Conservation (phyloP, 768 basidiomycete species). For the Russula sp. region DNA sequence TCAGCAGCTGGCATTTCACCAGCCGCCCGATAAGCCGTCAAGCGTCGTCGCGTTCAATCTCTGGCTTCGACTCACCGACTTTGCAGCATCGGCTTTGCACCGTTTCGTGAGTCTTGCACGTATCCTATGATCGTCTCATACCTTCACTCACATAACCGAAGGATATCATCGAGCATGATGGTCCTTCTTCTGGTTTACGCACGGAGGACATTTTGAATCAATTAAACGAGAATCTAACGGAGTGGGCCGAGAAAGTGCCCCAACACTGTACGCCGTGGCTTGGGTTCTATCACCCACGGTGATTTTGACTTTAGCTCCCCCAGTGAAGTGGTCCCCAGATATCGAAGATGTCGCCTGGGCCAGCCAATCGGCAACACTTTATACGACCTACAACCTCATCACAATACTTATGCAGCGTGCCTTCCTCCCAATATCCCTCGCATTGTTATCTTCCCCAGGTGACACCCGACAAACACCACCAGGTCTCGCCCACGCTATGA, state of each 20-base stretch:
- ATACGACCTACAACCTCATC: conserved; percentile 45
- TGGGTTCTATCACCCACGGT: neutral
- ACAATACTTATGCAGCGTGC: conserved; percentile 74
- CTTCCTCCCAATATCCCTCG: conserved; percentile 45
- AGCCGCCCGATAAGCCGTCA: conserved; percentile 40
- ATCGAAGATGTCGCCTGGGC: conserved; percentile 34
- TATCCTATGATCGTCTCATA: neutral
- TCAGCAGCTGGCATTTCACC: conserved; percentile 36
- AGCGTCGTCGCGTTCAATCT: conserved; percentile 35
- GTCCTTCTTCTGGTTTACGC: conserved; percentile 19
- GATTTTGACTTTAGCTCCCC: neutral
- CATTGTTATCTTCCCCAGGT: conserved; percentile 8
- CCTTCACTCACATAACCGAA: neutral
- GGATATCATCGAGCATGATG: conserved; percentile 5
- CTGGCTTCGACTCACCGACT: conserved; percentile 40
- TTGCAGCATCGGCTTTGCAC: conserved; percentile 37
- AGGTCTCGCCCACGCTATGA: conserved; percentile 7
- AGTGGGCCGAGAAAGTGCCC: conserved; percentile 29
- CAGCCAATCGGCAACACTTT: conserved; percentile 37
- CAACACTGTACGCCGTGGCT: conserved; percentile 24
- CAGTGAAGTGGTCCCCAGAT: conserved; percentile 39
- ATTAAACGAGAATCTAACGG: conserved; percentile 39
- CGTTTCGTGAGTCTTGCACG: conserved; percentile 33
- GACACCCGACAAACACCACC: neutral
- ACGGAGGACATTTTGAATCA: conserved; percentile 33